Conservation (phyloP, 805 yeast species). For the Pichia californica region DNA sequence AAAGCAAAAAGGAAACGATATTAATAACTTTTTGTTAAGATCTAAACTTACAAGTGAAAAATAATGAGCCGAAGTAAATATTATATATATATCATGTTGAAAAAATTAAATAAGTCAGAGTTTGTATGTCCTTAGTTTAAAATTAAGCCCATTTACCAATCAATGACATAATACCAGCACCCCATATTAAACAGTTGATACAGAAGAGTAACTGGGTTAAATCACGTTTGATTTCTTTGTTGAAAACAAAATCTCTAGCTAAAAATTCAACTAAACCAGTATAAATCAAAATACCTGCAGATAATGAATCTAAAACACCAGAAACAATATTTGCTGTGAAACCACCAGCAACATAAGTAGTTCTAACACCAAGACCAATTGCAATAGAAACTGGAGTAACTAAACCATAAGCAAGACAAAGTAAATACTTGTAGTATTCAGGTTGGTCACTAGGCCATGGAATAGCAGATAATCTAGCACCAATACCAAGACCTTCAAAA, state of each 20-base stretch:
- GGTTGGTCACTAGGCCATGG: conserved; percentile 31
- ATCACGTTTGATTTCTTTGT: conserved; percentile 51
- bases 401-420: conserved; percentile 45
- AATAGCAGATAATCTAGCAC: conserved; percentile 59
- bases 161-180: conserved; percentile 67
- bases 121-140: too few relatives aligned
- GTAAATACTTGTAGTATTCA: conserved; percentile 34
- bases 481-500: conserved; percentile 80
- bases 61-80: too few relatives aligned
- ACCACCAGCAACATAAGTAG: conserved; percentile 48
- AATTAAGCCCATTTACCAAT: conserved; percentile 19
- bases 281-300: conserved; percentile 69
- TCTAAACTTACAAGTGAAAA: too few relatives aligned
- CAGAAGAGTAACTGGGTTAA: conserved; percentile 41
- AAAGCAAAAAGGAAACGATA: too few relatives aligned
- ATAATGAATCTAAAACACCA: conserved; percentile 65
- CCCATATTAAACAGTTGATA: conserved; percentile 44
- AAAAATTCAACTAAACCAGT: conserved; percentile 69
- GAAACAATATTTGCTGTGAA: conserved; percentile 52
- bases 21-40: too few relatives aligned
- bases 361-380: conserved; percentile 68
- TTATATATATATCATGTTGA: too few relatives aligned
- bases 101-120: too few relatives aligned
- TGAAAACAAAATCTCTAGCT: conserved; percentile 64
- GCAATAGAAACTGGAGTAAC: conserved; percentile 70